Evolutionary conservation across 495 filamentous ascomycete genomes (phyloP), one percentile per base, ranked within the genome.

Genomic region (Pseudomonodictys pantanalensis): DNA sequence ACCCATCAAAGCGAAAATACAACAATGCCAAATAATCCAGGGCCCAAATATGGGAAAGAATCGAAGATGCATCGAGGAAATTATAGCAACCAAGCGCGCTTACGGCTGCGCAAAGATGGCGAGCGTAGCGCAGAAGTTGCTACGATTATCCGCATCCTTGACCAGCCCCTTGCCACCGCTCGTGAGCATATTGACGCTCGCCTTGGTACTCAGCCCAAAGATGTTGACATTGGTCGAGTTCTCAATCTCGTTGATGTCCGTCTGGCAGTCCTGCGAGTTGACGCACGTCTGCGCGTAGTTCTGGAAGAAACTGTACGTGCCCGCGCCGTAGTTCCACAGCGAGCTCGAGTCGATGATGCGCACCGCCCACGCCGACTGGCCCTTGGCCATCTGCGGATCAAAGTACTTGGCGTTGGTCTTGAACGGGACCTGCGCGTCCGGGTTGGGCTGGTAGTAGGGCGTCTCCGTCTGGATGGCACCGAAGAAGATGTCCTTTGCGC

Each of bases 381-480:
- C 81, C 15, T 69, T 69, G 50, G 62, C 64, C 66, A 77, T 76
- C 49, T 62, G 58, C 0, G 75, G 75, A 57, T 77, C 75, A 60
- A 58, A 62, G 51, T 66, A 69, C 35, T 62, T 43, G 50, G 33
- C 20, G 52, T 70, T 63, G 29, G 42, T 32, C 25, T 61, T 68
- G 68, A 72, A 75, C 4, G 74, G 74, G 5, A 44, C 41, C 2
- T 59, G 43, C 3, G 72, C 70, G 6, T 24, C 20, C 8, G 75
- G 74, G 56, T 70, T 69, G 23, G 71, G 67, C 62, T 67, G 79
- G 68, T 56, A 75, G 67, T 75, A 76, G 10, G 69, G 88, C 1
- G 90, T 90, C 72, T 95, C 90, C 7, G 90, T 91, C 65, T 95
- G 90, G 67, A 92, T 85, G 70, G 87, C 82, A 18, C 86, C 86